Conservation (phyloP, 805 yeast genomes). For the Saccharomycopsis sp. region DNA sequence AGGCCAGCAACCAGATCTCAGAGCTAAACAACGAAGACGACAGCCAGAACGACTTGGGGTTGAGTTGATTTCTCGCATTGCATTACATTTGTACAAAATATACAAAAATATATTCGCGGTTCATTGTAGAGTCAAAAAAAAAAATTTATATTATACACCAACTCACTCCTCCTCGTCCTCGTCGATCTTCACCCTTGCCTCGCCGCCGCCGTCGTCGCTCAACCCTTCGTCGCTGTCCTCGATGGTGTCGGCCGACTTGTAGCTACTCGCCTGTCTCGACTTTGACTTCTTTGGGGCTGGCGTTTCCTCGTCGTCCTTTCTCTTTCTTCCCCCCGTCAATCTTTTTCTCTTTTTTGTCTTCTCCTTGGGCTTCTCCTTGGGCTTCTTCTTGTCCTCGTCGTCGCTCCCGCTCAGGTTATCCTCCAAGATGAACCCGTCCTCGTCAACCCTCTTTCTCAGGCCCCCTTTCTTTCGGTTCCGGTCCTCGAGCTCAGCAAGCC, state of each 20-base stretch:
- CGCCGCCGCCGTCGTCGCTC: constrained; percentile 11
- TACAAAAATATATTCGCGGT: no score
- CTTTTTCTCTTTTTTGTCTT: constrained; percentile 17
- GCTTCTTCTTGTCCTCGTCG: constrained; percentile 22
- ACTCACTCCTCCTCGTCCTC: constrained; percentile 4
- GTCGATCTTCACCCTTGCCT: neutral
- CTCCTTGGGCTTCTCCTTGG: neutral
- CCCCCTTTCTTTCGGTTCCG: constrained; percentile 26
- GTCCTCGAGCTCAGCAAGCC: constrained; percentile 32
- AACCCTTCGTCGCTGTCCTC: constrained; percentile 37
- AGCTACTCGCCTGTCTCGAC: constrained; percentile 27
- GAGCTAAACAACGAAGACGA: no score
- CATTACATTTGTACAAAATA: no score
- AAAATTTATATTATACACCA: no score
- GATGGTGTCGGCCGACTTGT: constrained; percentile 31
- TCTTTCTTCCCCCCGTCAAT: constrained; percentile 21
- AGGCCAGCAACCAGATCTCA: no score
- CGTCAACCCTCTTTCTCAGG: constrained; percentile 21
- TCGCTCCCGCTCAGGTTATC: constrained; percentile 34
- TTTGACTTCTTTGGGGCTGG: constrained; percentile 25
- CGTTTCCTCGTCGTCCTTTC: constrained; percentile 18
- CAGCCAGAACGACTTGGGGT: no score
- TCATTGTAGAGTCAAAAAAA: no score
- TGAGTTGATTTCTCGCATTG: no score
- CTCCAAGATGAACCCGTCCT: constrained; percentile 30